These are phyloP conservation scores for Botrytis fabae DNA, from an alignment of 2,329 filamentous ascomycete species.

Conservation along the genomic window DNA sequence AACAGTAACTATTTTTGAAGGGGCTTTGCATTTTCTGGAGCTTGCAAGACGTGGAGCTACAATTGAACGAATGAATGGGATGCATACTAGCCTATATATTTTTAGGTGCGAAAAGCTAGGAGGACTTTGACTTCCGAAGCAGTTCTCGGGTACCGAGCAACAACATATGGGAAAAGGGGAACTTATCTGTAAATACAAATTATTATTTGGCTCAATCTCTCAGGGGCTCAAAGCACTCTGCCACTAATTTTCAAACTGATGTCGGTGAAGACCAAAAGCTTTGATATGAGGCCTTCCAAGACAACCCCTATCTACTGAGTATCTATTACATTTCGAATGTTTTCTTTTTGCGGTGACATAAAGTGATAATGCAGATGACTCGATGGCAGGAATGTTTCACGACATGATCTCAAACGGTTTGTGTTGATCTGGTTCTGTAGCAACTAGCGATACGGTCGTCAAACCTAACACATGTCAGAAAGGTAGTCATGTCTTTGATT, in stretches of 20 bases:
- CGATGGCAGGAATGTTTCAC: neutral
- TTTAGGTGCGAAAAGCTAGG: slow-evolving; percentile 11
- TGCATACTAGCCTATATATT: slow-evolving; percentile 17
- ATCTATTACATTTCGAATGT: neutral
- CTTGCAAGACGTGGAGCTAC: neutral
- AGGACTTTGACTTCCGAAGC: neutral
- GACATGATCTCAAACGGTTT: slow-evolving; percentile 5
- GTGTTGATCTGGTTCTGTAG: neutral
- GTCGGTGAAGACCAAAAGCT: slow-evolving; percentile 16
- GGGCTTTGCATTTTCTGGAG: slow-evolving; percentile 11
- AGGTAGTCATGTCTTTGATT: neutral
- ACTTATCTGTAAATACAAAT: slow-evolving; percentile 19
- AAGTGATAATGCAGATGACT: neutral
- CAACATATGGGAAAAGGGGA: neutral
- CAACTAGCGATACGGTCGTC: neutral
- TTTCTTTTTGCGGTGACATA: slow-evolving; percentile 6
- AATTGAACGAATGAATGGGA: neutral
- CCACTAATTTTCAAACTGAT: neutral
- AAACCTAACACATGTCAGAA: neutral
- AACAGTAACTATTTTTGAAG: slow-evolving; percentile 15
- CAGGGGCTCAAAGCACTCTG: neutral
- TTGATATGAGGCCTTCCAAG: neutral
- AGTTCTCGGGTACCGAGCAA: neutral
- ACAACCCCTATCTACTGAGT: neutral
- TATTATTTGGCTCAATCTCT: neutral